A percentile compares a stretch with the other conserved stretches of the same genome.
Evolutionary conservation across 164 flowering plant genomes (phyloP).

Genomic region (Nelumbo lutea): DNA sequence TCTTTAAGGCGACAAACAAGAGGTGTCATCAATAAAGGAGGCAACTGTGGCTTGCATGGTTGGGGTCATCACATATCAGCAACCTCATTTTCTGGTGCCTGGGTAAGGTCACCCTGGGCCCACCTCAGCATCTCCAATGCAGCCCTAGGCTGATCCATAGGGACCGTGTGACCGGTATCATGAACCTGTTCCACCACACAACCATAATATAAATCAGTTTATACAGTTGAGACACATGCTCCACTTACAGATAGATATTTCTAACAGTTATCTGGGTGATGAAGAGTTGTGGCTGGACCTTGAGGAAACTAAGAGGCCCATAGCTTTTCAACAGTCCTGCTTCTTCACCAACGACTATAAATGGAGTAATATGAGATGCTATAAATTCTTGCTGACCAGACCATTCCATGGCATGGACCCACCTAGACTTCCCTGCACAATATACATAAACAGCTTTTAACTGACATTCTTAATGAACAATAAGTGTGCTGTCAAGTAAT

Average conservation of each 20-base stretch:
- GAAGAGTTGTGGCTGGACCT: conserved; percentile 10
- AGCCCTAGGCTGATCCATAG: conserved; percentile 9
- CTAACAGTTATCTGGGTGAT: conserved; percentile 25
- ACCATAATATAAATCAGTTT: background rate
- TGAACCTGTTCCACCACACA: no score
- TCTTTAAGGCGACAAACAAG: background rate
- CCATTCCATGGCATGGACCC: conserved; percentile 34
- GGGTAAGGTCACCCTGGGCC: conserved; percentile 47
- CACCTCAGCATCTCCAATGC: conserved; percentile 84
- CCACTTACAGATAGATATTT: no score
- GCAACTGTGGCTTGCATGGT: background rate
- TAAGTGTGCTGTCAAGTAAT: background rate
- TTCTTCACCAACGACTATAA: conserved; percentile 61
- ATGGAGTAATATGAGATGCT: conserved; percentile 45
- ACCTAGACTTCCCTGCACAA: conserved; percentile 52
- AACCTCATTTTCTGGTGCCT: conserved; percentile 24
- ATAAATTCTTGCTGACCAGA: conserved; percentile 63
- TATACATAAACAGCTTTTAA: background rate
- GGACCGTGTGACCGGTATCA: no score
- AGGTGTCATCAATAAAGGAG: background rate
- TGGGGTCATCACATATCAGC: conserved; percentile 35
- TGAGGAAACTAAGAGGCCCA: no score
- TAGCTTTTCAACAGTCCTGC: conserved; percentile 34
- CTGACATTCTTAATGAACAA: background rate
- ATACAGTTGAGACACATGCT: background rate